Conservation (phyloP, 1,284 basidiomycete genomes). For the Fomes fomentarius region DNA sequence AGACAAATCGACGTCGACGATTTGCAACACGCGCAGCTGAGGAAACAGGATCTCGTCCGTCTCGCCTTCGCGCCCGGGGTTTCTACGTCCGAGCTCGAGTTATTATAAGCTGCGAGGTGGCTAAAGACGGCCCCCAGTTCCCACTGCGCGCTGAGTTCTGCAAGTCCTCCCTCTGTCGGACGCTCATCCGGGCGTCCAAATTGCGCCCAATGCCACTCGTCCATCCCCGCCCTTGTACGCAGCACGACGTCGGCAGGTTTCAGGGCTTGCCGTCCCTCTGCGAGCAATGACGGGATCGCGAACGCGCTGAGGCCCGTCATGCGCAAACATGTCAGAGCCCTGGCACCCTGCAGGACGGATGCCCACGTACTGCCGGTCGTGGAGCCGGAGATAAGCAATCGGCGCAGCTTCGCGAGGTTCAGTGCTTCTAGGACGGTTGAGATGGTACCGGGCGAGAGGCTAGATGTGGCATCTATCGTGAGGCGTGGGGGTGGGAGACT, state of each 20-base stretch:
- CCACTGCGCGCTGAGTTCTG: neutral
- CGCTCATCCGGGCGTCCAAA: neutral
- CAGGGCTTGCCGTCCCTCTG: neutral
- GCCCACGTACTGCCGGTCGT: conserved; percentile 1
- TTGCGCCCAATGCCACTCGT: conserved; percentile 3
- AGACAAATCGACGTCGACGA: neutral
- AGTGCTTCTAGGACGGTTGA: neutral
- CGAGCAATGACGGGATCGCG: neutral
- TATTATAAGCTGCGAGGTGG: neutral
- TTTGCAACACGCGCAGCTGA: neutral
- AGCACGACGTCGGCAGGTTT: neutral
- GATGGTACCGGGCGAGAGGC: neutral
- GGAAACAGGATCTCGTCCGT: neutral
- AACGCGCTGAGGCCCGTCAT: neutral
- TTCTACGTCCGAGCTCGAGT: neutral
- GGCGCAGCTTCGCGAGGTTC: neutral
- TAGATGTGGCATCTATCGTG: neutral
- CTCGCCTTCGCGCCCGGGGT: neutral
- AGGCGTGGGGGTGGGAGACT: neutral
- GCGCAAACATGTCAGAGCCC: neutral
- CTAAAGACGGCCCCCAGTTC: neutral
- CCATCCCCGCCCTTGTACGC: neutral
- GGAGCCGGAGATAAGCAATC: neutral
- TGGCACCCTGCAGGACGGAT: neutral
- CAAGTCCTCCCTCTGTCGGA: neutral